Evolutionary conservation across 2,329 filamentous ascomycete genomes (phyloP).

Genomic region (Fusarium protoensiforme): DNA sequence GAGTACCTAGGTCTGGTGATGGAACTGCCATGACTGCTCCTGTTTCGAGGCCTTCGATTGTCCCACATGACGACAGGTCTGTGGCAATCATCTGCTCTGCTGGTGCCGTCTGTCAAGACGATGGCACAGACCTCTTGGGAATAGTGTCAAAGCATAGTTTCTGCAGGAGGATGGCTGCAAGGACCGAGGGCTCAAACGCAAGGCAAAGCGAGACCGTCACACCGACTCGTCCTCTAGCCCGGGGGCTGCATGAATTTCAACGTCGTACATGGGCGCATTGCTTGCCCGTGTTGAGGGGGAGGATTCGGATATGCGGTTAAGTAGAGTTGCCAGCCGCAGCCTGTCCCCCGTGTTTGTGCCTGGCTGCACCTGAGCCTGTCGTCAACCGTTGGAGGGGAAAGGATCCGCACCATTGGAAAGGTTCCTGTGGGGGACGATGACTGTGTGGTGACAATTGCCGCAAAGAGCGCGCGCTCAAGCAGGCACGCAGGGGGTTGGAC

Average conservation of each 20-base stretch:
- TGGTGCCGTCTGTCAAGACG: constrained; percentile 22
- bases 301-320: constrained; percentile 22
- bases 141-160: constrained; percentile 5
- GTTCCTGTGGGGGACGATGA: constrained; percentile 26
- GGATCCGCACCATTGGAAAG: constrained; percentile 32
- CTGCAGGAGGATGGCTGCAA: constrained; percentile 31
- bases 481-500: constrained; percentile 7
- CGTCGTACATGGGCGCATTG: constrained; percentile 34
- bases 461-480: constrained; percentile 27
- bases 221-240: constrained; percentile 40
- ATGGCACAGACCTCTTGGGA: constrained; percentile 19
- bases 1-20: neutral
- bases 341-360: constrained; percentile 10
- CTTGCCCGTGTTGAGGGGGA: constrained; percentile 23
- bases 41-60: constrained; percentile 14
- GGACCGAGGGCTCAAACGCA: constrained; percentile 37
- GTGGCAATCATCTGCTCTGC: constrained; percentile 18
- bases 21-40: neutral
- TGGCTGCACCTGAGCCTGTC: constrained; percentile 25
- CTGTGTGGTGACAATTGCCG: constrained; percentile 23
- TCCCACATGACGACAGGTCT: constrained; percentile 14
- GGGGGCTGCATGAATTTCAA: constrained; percentile 41
- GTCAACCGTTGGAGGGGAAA: constrained; percentile 30
- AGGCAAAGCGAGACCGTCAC: constrained; percentile 35
- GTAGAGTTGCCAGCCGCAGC: neutral